Percentiles rank a stretch among this genome's conserved stretches.
Evolutionary conservation across 495 filamentous ascomycete species (phyloP).

Genomic region (Echria macrotheca): DNA sequence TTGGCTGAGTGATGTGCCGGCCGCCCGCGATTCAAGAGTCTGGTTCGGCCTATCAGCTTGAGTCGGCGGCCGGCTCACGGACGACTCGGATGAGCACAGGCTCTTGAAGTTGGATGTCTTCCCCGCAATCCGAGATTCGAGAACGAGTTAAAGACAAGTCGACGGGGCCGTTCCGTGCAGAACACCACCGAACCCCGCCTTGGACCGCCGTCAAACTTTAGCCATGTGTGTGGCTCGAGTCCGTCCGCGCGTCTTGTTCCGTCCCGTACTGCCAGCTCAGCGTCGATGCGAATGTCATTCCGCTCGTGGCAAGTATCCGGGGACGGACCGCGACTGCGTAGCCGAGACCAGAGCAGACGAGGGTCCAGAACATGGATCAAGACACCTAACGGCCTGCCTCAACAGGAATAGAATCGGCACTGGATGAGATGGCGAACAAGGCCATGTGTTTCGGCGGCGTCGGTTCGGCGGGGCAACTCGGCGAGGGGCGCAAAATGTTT

Average conservation of each 20-base stretch:
- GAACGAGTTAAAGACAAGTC: conserved; percentile 1
- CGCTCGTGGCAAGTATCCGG: conserved; percentile 4
- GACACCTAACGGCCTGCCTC: no score
- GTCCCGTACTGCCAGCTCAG: no score
- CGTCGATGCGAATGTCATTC: background rate
- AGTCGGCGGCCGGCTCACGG: conserved; percentile 7
- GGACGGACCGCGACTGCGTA: conserved; percentile 4
- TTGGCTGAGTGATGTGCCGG: conserved; percentile 10
- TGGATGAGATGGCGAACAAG: background rate
- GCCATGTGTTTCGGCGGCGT: background rate
- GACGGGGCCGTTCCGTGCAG: conserved; percentile 2
- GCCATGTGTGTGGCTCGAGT: background rate
- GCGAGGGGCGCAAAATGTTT: background rate
- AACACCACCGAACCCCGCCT: conserved; percentile 2
- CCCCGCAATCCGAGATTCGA: conserved; percentile 18
- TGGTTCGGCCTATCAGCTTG: conserved; percentile 17
- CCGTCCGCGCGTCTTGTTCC: no score
- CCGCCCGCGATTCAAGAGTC: conserved; percentile 7
- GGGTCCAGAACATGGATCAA: background rate
- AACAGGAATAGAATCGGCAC: no score
- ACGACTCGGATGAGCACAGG: conserved; percentile 1
- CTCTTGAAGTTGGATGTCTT: conserved; percentile 8
- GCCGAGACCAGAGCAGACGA: background rate
- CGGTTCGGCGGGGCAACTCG: background rate
- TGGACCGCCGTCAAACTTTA: background rate